phyloP scores from a whole-genome alignment of 2,329 filamentous ascomycete genomes.

The Phyllosticta capitalensis region DNA sequence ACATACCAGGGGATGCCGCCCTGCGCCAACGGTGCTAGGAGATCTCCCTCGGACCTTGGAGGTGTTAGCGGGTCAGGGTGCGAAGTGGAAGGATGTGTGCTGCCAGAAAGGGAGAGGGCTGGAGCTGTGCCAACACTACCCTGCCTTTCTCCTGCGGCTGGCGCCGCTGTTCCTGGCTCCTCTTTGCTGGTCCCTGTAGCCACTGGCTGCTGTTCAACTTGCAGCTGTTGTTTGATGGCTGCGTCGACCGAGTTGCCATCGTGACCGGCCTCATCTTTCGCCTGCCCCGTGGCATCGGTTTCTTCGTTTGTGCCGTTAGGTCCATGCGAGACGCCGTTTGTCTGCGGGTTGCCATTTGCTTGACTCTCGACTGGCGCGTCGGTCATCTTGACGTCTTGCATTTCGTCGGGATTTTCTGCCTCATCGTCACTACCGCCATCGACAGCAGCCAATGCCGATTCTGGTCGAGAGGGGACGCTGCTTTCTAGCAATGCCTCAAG shows the following conservation, averaged over 20 bases:
- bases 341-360: constrained; percentile 10
- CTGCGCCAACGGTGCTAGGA: constrained; percentile 34
- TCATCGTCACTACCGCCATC: constrained; percentile 12
- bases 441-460: constrained; percentile 25
- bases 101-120: constrained; percentile 18
- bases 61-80: constrained; percentile 52
- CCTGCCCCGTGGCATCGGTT: not conserved
- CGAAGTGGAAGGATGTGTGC: constrained; percentile 32
- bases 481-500: constrained; percentile 64
- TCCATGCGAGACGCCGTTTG: constrained; percentile 7
- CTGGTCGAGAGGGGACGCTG: constrained; percentile 48
- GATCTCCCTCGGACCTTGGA: constrained; percentile 47
- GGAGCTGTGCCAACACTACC: constrained; percentile 13
- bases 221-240: constrained; percentile 4
- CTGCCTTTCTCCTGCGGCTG: constrained; percentile 12
- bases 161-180: not conserved
- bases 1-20: constrained; percentile 88
- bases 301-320: constrained; percentile 11
- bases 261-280: constrained; percentile 34
- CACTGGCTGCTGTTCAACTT: not conserved
- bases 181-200: not conserved
- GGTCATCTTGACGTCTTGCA: constrained; percentile 10
- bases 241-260: constrained; percentile 17
- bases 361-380: not conserved
- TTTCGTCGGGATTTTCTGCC: constrained; percentile 1